A percentile compares a stretch with the other conserved stretches of the same genome.
phyloP scores from a whole-genome alignment of 768 basidiomycete genomes.

The Sporobolomyces pararoseus region DNA sequence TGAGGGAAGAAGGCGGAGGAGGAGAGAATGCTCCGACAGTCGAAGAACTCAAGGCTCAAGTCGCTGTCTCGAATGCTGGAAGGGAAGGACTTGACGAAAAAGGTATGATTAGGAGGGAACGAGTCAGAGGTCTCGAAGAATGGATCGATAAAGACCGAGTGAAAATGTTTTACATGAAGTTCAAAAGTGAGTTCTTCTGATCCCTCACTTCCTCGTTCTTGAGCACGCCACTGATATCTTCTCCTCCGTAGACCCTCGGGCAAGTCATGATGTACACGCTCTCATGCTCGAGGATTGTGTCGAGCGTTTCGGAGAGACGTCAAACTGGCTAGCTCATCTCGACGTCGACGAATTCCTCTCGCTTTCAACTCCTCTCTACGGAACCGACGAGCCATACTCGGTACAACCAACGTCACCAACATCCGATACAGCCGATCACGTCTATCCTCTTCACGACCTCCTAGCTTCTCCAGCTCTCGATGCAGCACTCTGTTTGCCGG shows the following conservation, averaged over 20 bases:
- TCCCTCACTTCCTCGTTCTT: background rate
- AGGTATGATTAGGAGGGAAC: conserved; percentile 18
- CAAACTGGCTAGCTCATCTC: conserved; percentile 32
- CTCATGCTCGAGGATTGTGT: conserved; percentile 31
- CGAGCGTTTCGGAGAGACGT: conserved; percentile 2
- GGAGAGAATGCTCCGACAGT: conserved; percentile 36
- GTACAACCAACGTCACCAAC: background rate
- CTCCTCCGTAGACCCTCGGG: conserved; percentile 3
- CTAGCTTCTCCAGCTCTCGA: conserved; percentile 5
- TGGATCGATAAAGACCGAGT: conserved; percentile 38
- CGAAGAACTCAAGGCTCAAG: conserved; percentile 34
- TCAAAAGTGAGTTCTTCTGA: conserved; percentile 16
- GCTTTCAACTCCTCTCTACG: conserved; percentile 19
- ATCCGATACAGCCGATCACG: background rate
- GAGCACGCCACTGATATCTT: background rate
- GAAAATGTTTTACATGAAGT: conserved; percentile 34
- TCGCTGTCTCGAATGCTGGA: conserved; percentile 1
- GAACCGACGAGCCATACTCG: conserved; percentile 7
- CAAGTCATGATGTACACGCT: conserved; percentile 17
- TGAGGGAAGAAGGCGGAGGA: conserved; percentile 22
- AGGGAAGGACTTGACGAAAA: conserved; percentile 27
- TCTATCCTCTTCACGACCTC: conserved; percentile 37
- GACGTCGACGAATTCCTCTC: conserved; percentile 41
- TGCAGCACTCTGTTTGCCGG: conserved; percentile 29
- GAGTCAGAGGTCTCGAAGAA: conserved; percentile 28